A percentile compares a stretch with the other conserved stretches of the same genome.
Conservation (phyloP, 2,329 filamentous ascomycete species). For the Hypoxylon sp. region DNA sequence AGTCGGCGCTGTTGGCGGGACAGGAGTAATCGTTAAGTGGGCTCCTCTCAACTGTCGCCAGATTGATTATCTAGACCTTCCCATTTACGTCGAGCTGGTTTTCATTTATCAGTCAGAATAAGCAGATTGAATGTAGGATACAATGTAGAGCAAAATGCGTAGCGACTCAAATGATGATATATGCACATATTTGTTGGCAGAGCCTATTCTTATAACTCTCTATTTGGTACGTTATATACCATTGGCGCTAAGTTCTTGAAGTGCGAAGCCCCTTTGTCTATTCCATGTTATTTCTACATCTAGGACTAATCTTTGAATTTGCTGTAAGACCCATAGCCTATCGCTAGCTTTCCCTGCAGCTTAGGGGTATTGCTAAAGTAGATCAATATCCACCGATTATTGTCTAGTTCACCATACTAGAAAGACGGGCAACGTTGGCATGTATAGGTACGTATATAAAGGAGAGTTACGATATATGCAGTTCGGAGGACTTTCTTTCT, state of each 20-base stretch:
- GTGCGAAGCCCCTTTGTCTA: background rate
- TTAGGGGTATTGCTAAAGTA: background rate
- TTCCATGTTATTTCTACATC: background rate
- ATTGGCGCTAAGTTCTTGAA: background rate
- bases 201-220: background rate
- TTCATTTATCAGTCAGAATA: background rate
- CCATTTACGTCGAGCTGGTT: background rate
- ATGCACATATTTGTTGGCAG: background rate
- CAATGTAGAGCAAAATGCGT: conserved; percentile 14
- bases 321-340: background rate
- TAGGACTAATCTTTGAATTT: background rate
- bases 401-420: background rate
- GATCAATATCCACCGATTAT: background rate
- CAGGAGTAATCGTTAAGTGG: conserved; percentile 30
- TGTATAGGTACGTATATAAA: background rate
- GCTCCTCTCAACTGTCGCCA: background rate
- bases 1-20: conserved; percentile 46
- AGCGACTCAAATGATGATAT: conserved; percentile 12
- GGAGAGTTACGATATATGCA: background rate
- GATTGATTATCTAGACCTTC: background rate
- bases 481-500: background rate
- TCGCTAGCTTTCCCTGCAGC: background rate
- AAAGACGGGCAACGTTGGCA: background rate
- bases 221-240: background rate
- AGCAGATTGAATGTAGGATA: conserved; percentile 25